Percentiles rank a stretch among this genome's conserved stretches.
These are phyloP conservation scores for Jaltomata sinuosa DNA, from an alignment of 257 asterid species.

Conservation along the genomic window DNA sequence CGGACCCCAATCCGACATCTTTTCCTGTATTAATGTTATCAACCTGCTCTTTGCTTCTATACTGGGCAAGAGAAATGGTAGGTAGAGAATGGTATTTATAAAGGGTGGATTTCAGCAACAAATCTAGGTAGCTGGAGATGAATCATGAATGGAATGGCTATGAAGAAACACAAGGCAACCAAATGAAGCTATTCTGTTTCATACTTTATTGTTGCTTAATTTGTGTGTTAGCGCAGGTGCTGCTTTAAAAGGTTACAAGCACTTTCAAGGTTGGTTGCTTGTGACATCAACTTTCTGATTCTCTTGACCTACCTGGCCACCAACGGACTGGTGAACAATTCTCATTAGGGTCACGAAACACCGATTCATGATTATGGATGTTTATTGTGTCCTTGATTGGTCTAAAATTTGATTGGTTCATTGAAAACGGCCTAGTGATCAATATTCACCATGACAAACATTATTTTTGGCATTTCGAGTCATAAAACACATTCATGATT, in stretches of 20 bases:
- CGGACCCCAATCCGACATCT: conserved; percentile 93
- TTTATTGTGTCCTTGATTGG: background rate
- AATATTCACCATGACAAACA: background rate
- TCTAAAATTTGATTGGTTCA: background rate
- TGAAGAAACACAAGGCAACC: background rate
- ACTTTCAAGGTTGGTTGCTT: background rate
- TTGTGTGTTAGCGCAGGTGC: background rate
- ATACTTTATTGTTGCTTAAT: background rate
- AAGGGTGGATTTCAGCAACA: background rate
- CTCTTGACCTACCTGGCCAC: background rate
- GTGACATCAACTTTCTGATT: background rate
- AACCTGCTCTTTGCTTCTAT: background rate
- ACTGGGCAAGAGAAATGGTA: background rate
- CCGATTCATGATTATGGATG: background rate
- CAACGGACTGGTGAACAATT: background rate
- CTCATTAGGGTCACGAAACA: too few relatives aligned
- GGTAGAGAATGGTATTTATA: background rate
- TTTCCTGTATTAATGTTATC: background rate
- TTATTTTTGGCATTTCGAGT: too few relatives aligned
- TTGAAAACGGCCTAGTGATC: background rate
- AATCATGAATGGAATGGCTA: background rate
- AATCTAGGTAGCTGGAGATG: background rate
- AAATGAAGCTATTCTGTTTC: conserved; percentile 19
- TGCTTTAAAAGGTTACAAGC: background rate
- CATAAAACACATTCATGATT: background rate